A percentile compares a stretch with the other conserved stretches of the same genome.
Conservation (phyloP, 2,329 filamentous ascomycete species). For the Helminthosporium solani region DNA sequence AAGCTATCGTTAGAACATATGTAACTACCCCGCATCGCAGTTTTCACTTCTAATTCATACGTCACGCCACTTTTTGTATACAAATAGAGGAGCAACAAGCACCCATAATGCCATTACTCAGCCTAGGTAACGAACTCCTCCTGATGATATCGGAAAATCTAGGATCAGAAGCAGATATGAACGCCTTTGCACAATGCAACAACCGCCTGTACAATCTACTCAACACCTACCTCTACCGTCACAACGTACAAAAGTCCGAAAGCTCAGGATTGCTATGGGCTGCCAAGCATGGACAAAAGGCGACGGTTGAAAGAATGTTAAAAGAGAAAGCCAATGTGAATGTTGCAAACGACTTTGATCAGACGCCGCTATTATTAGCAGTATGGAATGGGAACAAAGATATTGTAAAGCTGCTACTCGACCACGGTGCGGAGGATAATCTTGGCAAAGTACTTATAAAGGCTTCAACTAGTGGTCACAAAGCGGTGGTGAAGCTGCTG, state of each 20-base stretch:
- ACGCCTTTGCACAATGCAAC: conserved; percentile 12
- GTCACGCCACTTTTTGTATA: too few species aligned
- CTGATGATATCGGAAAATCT: conserved; percentile 7
- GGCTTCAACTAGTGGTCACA: not conserved
- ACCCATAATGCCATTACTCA: conserved; percentile 9
- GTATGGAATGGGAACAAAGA: not conserved
- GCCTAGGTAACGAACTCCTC: conserved; percentile 11
- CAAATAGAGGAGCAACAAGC: too few species aligned
- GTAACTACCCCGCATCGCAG: too few species aligned
- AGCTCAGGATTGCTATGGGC: conserved; percentile 6
- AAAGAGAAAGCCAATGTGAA: conserved; percentile 2
- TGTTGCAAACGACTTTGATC: not conserved
- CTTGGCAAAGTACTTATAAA: conserved; percentile 3
- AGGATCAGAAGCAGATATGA: conserved; percentile 9
- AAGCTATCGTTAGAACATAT: too few species aligned
- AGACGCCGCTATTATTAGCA: not conserved
- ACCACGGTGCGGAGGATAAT: conserved; percentile 15
- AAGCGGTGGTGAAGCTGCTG: not conserved
- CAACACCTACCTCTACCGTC: conserved; percentile 9
- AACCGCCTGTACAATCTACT: conserved; percentile 6
- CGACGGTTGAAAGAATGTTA: conserved; percentile 3
- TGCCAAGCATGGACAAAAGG: conserved; percentile 5
- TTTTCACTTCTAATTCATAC: too few species aligned
- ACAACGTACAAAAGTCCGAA: not conserved
- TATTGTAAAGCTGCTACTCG: conserved; percentile 21